Percentiles rank a stretch among this genome's conserved stretches.
Evolutionary conservation across 768 basidiomycete species (phyloP).

Genomic region (Termitomyces eurrhizus): DNA sequence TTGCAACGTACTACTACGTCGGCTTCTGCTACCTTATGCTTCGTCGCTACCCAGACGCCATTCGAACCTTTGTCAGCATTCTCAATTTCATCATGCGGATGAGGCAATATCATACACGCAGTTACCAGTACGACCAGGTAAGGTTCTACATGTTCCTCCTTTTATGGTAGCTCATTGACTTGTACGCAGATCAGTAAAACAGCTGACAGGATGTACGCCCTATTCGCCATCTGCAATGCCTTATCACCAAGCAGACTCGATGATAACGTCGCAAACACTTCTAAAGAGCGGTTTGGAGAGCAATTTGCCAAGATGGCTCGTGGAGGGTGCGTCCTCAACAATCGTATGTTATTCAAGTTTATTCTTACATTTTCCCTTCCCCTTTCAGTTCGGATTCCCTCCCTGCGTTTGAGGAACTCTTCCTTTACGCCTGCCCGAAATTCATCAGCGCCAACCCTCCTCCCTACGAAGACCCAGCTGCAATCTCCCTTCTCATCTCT

Average conservation of each 20-base stretch:
- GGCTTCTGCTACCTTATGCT: conserved; percentile 97
- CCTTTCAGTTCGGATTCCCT: conserved; percentile 61
- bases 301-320: conserved; percentile 83
- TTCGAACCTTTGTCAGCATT: conserved; percentile 88
- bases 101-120: conserved; percentile 94
- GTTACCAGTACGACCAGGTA: conserved; percentile 95
- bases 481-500: conserved; percentile 47
- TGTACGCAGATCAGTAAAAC: conserved; percentile 80
- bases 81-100: conserved; percentile 95
- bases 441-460: conserved; percentile 95
- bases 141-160: not conserved
- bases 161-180: not conserved
- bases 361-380: not conserved
- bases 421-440: conserved; percentile 92
- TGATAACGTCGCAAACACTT: conserved; percentile 90
- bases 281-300: conserved; percentile 93
- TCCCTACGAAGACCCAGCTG: conserved; percentile 78
- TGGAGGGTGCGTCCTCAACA: conserved; percentile 46
- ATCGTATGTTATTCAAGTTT: not conserved
- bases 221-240: conserved; percentile 91
- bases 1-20: conserved; percentile 92
- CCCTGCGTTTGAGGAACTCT: conserved; percentile 86
- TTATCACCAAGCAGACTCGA: conserved; percentile 91
- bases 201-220: conserved; percentile 95
- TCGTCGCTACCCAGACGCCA: conserved; percentile 91